phyloP scores from a whole-genome alignment of 2,329 filamentous ascomycete species.

The Paecilomyces niveus region DNA sequence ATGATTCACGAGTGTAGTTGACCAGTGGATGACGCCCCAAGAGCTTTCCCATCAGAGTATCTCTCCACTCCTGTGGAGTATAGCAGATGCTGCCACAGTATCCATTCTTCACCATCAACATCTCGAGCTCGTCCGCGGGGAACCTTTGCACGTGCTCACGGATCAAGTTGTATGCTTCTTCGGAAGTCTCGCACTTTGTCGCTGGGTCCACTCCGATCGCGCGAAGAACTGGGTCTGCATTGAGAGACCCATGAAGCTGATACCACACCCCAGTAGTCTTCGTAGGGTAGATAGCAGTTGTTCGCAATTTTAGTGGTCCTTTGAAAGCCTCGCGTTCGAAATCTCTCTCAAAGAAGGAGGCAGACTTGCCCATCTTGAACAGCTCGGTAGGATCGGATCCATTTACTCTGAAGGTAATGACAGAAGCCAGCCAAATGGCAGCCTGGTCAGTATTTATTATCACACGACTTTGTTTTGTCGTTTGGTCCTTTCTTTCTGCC shows the following conservation, averaged over 20 bases:
- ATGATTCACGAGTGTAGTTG: conserved; percentile 29
- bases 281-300: conserved; percentile 44
- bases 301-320: conserved; percentile 31
- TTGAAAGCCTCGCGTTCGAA: neutral
- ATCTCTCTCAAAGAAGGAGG: neutral
- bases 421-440: neutral
- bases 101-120: conserved; percentile 34
- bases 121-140: conserved; percentile 36
- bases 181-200: neutral
- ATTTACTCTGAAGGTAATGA: neutral
- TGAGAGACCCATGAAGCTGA: conserved; percentile 45
- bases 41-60: conserved; percentile 38
- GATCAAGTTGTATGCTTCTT: neutral
- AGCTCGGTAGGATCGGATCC: neutral
- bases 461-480: neutral
- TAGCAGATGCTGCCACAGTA: conserved; percentile 41
- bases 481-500: neutral
- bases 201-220: conserved; percentile 40
- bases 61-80: conserved; percentile 37
- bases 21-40: conserved; percentile 38
- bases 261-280: conserved; percentile 42
- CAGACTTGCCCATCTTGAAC: neutral
- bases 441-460: neutral
- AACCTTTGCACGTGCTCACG: conserved; percentile 21
- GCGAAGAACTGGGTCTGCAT: conserved; percentile 36